phyloP scores from a whole-genome alignment of 2,329 filamentous ascomycete species.

The Atkinsonella texensis region DNA sequence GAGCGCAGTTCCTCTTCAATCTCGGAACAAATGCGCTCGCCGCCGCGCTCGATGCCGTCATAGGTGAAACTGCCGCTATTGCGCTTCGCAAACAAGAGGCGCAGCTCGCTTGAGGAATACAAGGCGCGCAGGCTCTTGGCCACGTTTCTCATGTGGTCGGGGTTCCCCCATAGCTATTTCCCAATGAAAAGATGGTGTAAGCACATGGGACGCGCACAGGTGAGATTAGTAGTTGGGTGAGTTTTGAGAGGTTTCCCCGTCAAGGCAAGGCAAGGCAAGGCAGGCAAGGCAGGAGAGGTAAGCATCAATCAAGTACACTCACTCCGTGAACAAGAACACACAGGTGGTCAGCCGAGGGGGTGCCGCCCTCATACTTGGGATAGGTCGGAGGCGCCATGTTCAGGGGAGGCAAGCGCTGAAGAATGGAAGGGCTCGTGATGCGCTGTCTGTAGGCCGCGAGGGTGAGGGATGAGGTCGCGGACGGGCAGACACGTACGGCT shows the following conservation, averaged over 20 bases:
- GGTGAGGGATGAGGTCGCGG: slow-evolving; percentile 21
- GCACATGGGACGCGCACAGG: background rate
- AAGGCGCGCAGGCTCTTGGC: slow-evolving; percentile 51
- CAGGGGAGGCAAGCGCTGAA: slow-evolving; percentile 3
- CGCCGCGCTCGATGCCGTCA: slow-evolving; percentile 56
- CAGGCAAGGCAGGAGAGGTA: too few relatives aligned
- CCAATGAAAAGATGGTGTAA: background rate
- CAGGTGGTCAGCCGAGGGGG: slow-evolving; percentile 51
- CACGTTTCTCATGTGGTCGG: slow-evolving; percentile 57
- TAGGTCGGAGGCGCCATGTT: slow-evolving; percentile 8
- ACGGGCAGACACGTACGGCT: slow-evolving; percentile 5
- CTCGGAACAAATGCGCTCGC: slow-evolving; percentile 54
- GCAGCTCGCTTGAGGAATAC: slow-evolving; percentile 49
- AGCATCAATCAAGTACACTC: slow-evolving; percentile 20
- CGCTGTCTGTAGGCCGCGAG: slow-evolving; percentile 10
- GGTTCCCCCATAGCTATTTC: slow-evolving; percentile 63
- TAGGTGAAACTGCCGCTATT: slow-evolving; percentile 64
- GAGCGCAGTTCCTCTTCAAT: slow-evolving; percentile 51
- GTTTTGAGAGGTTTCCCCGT: too few relatives aligned
- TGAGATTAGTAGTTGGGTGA: background rate
- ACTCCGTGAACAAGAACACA: slow-evolving; percentile 69
- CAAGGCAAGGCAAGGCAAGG: background rate
- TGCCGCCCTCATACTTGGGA: slow-evolving; percentile 34
- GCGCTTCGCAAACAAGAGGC: slow-evolving; percentile 59
- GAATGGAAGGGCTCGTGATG: slow-evolving; percentile 4